Conservation (phyloP, 2,329 filamentous ascomycete species). For the Eurotiales sp. region DNA sequence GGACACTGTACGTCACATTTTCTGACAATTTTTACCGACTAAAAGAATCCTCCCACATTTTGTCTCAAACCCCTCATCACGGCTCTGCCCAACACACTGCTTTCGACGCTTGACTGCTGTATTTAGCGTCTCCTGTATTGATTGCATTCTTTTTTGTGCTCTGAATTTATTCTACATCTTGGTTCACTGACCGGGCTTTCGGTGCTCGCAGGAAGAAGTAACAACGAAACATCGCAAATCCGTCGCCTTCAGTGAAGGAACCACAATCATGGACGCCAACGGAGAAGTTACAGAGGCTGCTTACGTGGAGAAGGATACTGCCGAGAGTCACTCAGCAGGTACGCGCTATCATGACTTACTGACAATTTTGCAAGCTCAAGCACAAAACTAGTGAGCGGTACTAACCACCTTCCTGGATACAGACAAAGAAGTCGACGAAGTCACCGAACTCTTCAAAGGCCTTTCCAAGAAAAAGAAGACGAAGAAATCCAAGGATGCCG, state of each 20-base stretch:
- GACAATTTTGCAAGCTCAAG: no score
- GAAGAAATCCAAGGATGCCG: constrained; percentile 52
- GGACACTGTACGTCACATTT: constrained; percentile 39
- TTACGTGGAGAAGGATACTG: constrained; percentile 70
- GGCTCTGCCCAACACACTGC: background rate
- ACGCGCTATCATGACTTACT: constrained; percentile 39
- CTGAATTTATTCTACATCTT: constrained; percentile 8
- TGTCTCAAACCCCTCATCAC: constrained; percentile 12
- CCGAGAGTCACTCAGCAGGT: constrained; percentile 72
- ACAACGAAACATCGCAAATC: constrained; percentile 82
- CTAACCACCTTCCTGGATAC: no score
- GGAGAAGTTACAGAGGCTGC: constrained; percentile 74
- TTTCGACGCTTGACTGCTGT: background rate
- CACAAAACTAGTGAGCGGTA: no score
- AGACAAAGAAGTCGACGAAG: constrained; percentile 61
- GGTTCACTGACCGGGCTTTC: constrained; percentile 23
- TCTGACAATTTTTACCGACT: constrained; percentile 34
- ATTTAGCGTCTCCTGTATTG: background rate
- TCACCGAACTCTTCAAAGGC: constrained; percentile 64
- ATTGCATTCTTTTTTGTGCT: background rate
- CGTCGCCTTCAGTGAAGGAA: constrained; percentile 86
- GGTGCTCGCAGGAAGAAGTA: constrained; percentile 39
- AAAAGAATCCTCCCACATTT: constrained; percentile 34
- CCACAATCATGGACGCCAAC: constrained; percentile 83
- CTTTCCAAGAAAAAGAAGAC: constrained; percentile 73